Percentiles rank a stretch among this genome's conserved stretches.
These are phyloP conservation scores for Russula virescens DNA, from an alignment of 768 basidiomycete genomes.

Conservation along the genomic window DNA sequence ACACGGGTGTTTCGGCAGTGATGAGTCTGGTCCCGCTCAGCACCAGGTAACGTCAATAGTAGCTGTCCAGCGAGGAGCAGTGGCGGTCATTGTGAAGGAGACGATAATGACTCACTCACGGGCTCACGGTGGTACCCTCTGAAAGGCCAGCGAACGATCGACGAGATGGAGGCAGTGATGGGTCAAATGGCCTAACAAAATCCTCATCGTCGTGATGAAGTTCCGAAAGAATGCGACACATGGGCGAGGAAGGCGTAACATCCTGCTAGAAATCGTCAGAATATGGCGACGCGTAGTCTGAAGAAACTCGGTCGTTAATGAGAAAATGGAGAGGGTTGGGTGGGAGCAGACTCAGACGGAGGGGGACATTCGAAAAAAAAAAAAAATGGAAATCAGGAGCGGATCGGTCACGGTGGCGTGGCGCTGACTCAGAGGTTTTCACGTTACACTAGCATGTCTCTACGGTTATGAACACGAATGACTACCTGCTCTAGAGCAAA, in stretches of 20 bases:
- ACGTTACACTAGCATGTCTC: too few relatives aligned
- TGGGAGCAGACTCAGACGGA: too few relatives aligned
- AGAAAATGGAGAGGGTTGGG: too few relatives aligned
- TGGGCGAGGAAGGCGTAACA: slow-evolving; percentile 2
- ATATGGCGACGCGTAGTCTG: not conserved
- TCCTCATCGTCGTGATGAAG: slow-evolving; percentile 7
- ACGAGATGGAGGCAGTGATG: slow-evolving; percentile 20
- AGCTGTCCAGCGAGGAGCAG: slow-evolving; percentile 13
- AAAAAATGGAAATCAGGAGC: too few relatives aligned
- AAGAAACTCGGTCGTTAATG: too few relatives aligned
- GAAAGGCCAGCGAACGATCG: slow-evolving; percentile 19
- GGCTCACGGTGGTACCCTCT: slow-evolving; percentile 9
- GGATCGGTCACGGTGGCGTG: too few relatives aligned
- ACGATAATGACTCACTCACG: not conserved
- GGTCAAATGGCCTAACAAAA: not conserved
- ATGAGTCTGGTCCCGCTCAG: slow-evolving; percentile 35
- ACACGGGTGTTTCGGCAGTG: slow-evolving; percentile 8
- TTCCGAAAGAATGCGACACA: not conserved
- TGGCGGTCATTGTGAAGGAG: slow-evolving; percentile 4
- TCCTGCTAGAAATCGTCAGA: not conserved
- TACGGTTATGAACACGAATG: too few relatives aligned
- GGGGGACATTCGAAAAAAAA: too few relatives aligned
- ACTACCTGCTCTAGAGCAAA: too few relatives aligned
- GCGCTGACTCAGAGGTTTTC: too few relatives aligned
- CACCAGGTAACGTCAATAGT: slow-evolving; percentile 39